Evolutionary conservation across 257 asterid genomes (phyloP), one percentile per base, ranked within the genome.

Genomic region (Penstemon barbatus): DNA sequence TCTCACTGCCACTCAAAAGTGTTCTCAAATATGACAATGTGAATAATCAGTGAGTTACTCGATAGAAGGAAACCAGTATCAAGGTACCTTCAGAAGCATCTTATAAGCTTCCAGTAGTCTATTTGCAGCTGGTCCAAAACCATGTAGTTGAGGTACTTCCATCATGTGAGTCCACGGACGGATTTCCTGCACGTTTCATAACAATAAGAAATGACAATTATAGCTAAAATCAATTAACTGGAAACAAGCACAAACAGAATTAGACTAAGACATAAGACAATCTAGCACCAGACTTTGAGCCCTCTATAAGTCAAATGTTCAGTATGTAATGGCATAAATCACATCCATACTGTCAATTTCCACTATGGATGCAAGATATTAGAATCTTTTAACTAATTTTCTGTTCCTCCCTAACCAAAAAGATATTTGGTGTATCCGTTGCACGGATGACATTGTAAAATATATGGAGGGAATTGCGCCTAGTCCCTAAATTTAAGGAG

Each of bases 161-260:
- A 90, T 92, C 98, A 90, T 92, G 80, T 92, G 98, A 18, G 97
- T 92, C 97, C 98, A 92, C 51, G 99, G 99, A 75, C 97, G 97
- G 58, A 90, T 90, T 85, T 93, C 99, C 99, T 93, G 68, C 61
- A 73, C 65, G 69, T 46, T 37, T 57, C 63, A 61, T 64, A 53
- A 61, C 4, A 37, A 60, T 74, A 43, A 68, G 68, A 51, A 74
- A 15, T 42, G 18, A 13, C 13, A 60, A 42, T 49, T 18, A 56
- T 33, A 68, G 61, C 70, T 62, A 55, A 36, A 52, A 51, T 41
- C 53, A 8, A 36, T 50, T 40, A 51, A 56, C 41, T 33, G 18
- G 38, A 38, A 53, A 68, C 42, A 59, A 8, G 39, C n/a, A 46
- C 41, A 33, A 45, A 39, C 45, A 57, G 44, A 73, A 43, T 40